Evolutionary conservation across 768 basidiomycete species (phyloP).

Genomic region (button mushroom (Agaricus bisporus)): DNA sequence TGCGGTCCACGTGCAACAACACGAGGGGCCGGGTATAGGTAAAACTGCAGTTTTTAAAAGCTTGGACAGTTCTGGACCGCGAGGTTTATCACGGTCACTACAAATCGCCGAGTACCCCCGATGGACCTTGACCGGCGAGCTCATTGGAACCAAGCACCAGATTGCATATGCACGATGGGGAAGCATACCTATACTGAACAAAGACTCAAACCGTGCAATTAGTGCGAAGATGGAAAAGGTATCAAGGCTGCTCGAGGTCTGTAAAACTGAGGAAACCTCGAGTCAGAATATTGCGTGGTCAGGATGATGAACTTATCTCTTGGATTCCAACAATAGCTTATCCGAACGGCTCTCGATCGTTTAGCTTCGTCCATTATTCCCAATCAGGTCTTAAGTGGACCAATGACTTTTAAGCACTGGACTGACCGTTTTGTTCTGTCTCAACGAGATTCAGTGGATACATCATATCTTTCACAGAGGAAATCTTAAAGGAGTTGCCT

Average conservation of each 20-base stretch:
- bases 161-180: not conserved
- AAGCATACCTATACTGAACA: too few species aligned
- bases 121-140: not conserved
- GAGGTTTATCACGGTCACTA: not conserved
- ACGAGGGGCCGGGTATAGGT: slow-evolving; percentile 1
- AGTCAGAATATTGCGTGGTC: not conserved
- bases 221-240: not conserved
- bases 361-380: not conserved
- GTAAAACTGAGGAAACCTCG: not conserved
- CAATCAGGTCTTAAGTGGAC: not conserved
- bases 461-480: too few species aligned
- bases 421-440: not conserved
- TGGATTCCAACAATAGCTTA: not conserved
- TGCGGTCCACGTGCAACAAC: slow-evolving; percentile 1
- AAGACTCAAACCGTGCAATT: not conserved
- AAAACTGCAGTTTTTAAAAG: not conserved
- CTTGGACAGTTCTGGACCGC: not conserved
- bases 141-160: not conserved
- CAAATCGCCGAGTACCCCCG: not conserved
- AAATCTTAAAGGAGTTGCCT: too few species aligned
- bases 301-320: not conserved
- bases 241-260: not conserved
- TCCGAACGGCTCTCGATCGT: not conserved
- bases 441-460: not conserved
- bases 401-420: not conserved